phyloP scores from a whole-genome alignment of 140 eudicot species.

The Senecio squalidus region DNA sequence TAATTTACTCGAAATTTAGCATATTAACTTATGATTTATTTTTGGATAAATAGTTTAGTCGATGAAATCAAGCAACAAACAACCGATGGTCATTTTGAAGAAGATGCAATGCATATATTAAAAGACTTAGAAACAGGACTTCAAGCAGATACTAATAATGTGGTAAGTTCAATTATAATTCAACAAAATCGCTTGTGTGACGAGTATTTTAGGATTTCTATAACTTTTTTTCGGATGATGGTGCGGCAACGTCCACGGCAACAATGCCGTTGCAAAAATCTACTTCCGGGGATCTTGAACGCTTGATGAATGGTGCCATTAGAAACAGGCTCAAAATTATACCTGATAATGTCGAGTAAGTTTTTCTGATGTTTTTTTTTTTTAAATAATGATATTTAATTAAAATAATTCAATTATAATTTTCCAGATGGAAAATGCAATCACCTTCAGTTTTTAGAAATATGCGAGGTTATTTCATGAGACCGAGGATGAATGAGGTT shows the following conservation, averaged over 20 bases:
- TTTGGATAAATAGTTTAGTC: neutral
- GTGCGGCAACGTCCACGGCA: slow-evolving; percentile 31
- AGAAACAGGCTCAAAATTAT: slow-evolving; percentile 58
- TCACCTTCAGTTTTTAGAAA: slow-evolving; percentile 35
- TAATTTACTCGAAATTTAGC: neutral
- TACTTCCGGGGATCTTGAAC: slow-evolving; percentile 36
- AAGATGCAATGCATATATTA: neutral
- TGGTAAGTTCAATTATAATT: neutral
- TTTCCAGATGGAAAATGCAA: slow-evolving; percentile 69
- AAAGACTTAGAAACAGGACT: neutral
- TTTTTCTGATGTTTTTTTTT: neutral
- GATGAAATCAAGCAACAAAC: slow-evolving; percentile 4
- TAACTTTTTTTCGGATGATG: slow-evolving; percentile 58
- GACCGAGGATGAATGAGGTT: slow-evolving; percentile 79
- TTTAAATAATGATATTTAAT: neutral
- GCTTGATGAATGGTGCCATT: slow-evolving; percentile 64
- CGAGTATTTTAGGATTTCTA: slow-evolving; percentile 54
- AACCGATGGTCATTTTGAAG: neutral
- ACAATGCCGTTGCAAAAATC: too few species aligned
- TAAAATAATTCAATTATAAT: neutral
- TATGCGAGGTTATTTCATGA: slow-evolving; percentile 65
- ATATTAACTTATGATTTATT: neutral
- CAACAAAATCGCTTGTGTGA: too few species aligned
- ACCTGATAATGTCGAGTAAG: slow-evolving; percentile 43
- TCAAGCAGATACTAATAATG: neutral